A percentile compares a stretch with the other conserved stretches of the same genome.
Conservation (phyloP, 2,329 filamentous ascomycete genomes). For the Xylariaceae sp. region DNA sequence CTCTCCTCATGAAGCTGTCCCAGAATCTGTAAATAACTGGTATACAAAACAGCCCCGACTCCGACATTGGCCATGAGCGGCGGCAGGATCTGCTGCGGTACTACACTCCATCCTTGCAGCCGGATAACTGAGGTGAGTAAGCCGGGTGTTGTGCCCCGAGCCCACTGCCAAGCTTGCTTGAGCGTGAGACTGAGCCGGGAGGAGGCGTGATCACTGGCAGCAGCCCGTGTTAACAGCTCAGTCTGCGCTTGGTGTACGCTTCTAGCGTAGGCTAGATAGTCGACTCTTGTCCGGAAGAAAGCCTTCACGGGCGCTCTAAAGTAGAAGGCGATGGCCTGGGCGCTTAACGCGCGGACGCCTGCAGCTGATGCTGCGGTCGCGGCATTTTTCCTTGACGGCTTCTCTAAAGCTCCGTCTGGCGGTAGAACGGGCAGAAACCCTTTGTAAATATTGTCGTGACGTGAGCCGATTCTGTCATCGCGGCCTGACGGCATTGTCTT, state of each 20-base stretch:
- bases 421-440: constrained; percentile 55
- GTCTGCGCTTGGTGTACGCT: constrained; percentile 56
- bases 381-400: constrained; percentile 58
- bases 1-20: constrained; percentile 70
- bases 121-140: constrained; percentile 70
- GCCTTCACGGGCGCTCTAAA: constrained; percentile 90
- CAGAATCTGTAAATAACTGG: constrained; percentile 74
- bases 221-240: constrained; percentile 45
- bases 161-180: constrained; percentile 53
- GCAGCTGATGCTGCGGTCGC: constrained; percentile 82
- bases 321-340: constrained; percentile 86
- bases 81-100: constrained; percentile 78
- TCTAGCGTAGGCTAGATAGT: constrained; percentile 72
- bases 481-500: constrained; percentile 40
- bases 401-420: constrained; percentile 50
- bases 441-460: constrained; percentile 34
- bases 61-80: constrained; percentile 76
- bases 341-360: constrained; percentile 80
- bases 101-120: constrained; percentile 74
- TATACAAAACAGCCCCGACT: constrained; percentile 77
- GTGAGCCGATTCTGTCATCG: constrained; percentile 34
- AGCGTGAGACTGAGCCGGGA: constrained; percentile 43
- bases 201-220: constrained; percentile 43
- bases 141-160: constrained; percentile 71
- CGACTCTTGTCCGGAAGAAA: constrained; percentile 88